phyloP scores from a whole-genome alignment of 2,329 filamentous ascomycete genomes.

The Cucurbitaria berberidis region DNA sequence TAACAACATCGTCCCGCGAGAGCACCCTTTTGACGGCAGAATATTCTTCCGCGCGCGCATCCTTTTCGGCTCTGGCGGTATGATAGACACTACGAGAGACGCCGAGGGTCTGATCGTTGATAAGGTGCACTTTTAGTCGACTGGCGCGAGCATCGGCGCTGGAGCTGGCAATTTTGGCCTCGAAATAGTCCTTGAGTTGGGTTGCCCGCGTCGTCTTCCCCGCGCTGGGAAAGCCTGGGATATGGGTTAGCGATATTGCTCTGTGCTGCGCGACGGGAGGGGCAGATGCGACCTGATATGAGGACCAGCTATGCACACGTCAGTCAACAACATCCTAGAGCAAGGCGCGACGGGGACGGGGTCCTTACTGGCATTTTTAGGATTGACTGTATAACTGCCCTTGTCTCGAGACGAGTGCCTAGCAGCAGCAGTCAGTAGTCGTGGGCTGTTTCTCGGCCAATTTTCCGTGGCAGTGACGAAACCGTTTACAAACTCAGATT shows the following conservation, averaged over 20 bases:
- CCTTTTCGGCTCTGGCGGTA: constrained; percentile 80
- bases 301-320: constrained; percentile 60
- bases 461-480: constrained; percentile 23
- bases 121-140: constrained; percentile 71
- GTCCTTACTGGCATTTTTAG: constrained; percentile 36
- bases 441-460: constrained; percentile 23
- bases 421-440: background rate
- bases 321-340: constrained; percentile 20
- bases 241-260: constrained; percentile 59
- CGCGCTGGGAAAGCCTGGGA: constrained; percentile 68
- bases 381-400: no score
- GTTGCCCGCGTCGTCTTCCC: constrained; percentile 66
- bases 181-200: constrained; percentile 71
- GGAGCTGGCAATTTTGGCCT: constrained; percentile 60
- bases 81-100: constrained; percentile 76
- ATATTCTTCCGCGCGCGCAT: constrained; percentile 77
- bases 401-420: constrained; percentile 24
- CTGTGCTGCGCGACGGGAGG: constrained; percentile 3
- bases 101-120: constrained; percentile 74
- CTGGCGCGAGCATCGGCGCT: constrained; percentile 52
- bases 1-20: constrained; percentile 74
- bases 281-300: constrained; percentile 52
- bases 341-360: constrained; percentile 17
- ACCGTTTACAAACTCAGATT: constrained; percentile 17
- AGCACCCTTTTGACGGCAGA: constrained; percentile 79